Base-by-base conservation (phyloP, 129 eudicot genomes). In the Escallonia rubra region DNA sequence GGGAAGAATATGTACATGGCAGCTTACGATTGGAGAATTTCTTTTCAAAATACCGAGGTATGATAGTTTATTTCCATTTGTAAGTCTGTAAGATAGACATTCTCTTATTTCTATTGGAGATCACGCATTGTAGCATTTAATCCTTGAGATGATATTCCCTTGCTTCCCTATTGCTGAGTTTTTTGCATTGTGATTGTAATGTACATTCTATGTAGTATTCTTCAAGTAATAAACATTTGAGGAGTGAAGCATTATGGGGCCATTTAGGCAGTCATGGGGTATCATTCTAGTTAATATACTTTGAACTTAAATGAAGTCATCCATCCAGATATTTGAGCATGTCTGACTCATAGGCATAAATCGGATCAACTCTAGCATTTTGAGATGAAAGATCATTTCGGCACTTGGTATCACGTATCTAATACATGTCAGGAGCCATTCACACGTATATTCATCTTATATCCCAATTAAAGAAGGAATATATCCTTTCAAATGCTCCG, bases 21-120 rank as follows among this genome's bases (percentile, higher is more conserved):
- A 64, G 83, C 97, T 61, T 91, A 88, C 72, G 97, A 91, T 41
- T 91, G 97, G 96, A 91, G 97, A 65, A 80, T 91, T 10, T 91
- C 97, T 51, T 91, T 91, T 70, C 97, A 91, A 69, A 88, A 91
- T 61, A 91, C 97, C 4, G 96, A 91, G 96, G 97, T 90, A 76
- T 12, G 2, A 43, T 63, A 13, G 13, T 34, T 10, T 23, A 23
- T 23, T 23, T 23, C 34, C 34, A 23, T 23, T 23, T 23, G 34
- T 23, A 23, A 23, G 0, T 23, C 1, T 23, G 34, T 23, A 23
- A 23, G 34, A 23, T 23, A 23, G 5, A 23, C 34, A 7, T 70
- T 40, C 59, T n/a, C 16, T 16, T 47, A 47, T 11, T 60, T 70
- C 57, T 39, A 15, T 57, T 57, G 5, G 43, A 46, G 50, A 46